Conservation (phyloP, 176 grass and related monocot species). For the Eleusine coracana region DNA sequence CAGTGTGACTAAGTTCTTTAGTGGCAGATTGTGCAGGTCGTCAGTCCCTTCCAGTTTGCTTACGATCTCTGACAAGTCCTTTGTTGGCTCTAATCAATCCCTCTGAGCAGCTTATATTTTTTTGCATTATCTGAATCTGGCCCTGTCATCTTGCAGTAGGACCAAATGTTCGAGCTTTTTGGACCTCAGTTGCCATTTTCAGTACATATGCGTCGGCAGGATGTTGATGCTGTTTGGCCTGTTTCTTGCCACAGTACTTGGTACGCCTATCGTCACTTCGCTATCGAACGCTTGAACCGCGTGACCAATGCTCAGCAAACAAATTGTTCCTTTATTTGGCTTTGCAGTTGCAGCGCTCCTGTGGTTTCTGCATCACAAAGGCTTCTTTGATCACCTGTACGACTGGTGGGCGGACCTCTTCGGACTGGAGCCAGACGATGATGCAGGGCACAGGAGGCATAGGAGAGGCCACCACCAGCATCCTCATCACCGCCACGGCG, state of each 20-base stretch:
- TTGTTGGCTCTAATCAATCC: background rate
- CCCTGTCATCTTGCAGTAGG: conserved; percentile 39
- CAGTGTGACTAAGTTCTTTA: conserved; percentile 57
- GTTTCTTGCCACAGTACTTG: conserved; percentile 44
- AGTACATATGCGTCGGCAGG: conserved; percentile 67
- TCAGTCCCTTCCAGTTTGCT: background rate
- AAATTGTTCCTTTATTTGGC: background rate
- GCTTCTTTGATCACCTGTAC: conserved; percentile 71
- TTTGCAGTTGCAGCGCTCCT: conserved; percentile 50
- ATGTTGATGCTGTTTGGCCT: conserved; percentile 60
- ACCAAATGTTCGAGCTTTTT: conserved; percentile 71
- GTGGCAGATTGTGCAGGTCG: conserved; percentile 77
- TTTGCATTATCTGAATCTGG: conserved; percentile 4
- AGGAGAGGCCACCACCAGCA: conserved; percentile 2
- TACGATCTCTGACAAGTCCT: background rate
- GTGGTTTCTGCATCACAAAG: conserved; percentile 78
- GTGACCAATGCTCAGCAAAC: background rate
- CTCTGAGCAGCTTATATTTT: background rate
- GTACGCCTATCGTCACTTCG: background rate
- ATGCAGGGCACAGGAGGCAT: conserved; percentile 10
- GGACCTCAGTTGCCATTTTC: conserved; percentile 73
- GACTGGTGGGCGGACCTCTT: conserved; percentile 64
- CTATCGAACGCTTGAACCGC: background rate
- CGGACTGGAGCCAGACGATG: conserved; percentile 22
- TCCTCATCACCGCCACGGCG: background rate